Conservation (phyloP, 805 yeast genomes). For the Yarrowia yakushimensis region DNA sequence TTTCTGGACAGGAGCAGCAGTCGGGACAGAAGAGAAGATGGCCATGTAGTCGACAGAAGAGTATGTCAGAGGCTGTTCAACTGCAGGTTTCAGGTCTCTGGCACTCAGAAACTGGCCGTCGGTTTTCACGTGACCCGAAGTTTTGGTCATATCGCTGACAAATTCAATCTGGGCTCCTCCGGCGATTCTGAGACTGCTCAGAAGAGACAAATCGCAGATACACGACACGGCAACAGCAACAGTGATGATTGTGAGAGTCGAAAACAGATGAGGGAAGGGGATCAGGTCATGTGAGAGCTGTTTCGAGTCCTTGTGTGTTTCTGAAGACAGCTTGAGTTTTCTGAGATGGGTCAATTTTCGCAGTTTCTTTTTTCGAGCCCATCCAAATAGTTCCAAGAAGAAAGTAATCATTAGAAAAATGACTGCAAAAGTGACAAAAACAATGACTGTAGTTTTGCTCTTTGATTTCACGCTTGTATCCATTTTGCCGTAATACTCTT, state of each 20-base stretch:
- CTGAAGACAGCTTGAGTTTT: not conserved
- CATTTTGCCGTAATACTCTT: not conserved
- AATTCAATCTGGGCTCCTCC: slow-evolving; percentile 11
- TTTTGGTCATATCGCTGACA: not conserved
- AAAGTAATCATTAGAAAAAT: not conserved
- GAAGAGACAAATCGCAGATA: not conserved
- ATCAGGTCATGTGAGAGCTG: not conserved
- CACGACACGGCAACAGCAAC: slow-evolving; percentile 6
- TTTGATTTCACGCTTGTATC: not conserved
- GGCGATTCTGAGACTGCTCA: not conserved
- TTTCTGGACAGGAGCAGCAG: not conserved
- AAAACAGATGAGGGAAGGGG: not conserved
- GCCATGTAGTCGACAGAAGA: not conserved
- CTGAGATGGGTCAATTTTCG: not conserved
- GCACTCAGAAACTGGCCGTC: not conserved
- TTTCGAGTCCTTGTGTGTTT: too few relatives aligned
- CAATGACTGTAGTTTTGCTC: not conserved
- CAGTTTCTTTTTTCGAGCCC: not conserved
- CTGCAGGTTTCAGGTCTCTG: not conserved
- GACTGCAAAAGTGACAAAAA: not conserved
- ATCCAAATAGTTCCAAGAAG: not conserved
- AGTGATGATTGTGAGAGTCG: slow-evolving; percentile 2
- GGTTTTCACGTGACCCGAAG: too few relatives aligned
- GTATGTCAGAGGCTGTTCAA: not conserved
- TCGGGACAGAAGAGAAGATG: not conserved